A percentile compares a stretch with the other conserved stretches of the same genome.
These are phyloP conservation scores for Hydnum rufescens DNA, from an alignment of 768 basidiomycete species.

Conservation along the genomic window DNA sequence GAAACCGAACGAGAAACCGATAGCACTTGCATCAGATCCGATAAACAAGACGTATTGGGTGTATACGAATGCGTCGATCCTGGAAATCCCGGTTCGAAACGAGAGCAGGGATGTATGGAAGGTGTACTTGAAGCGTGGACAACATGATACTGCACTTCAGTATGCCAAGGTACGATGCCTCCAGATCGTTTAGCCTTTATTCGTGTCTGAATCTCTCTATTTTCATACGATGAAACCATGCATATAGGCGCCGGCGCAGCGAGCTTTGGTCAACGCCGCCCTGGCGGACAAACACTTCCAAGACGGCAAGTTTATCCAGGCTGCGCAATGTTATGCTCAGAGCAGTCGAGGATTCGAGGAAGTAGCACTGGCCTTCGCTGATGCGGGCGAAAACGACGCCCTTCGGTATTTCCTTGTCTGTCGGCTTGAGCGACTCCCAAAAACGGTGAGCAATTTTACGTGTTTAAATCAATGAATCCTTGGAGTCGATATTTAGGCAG, in stretches of 20 bases:
- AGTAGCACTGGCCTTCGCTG: constrained; percentile 75
- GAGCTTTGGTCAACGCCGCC: constrained; percentile 62
- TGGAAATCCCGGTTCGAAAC: constrained; percentile 66
- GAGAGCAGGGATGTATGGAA: constrained; percentile 94
- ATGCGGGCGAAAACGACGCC: constrained; percentile 76
- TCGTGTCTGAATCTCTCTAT: background rate
- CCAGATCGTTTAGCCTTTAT: background rate
- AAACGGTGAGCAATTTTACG: constrained; percentile 33
- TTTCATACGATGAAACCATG: background rate
- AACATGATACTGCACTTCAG: constrained; percentile 57
- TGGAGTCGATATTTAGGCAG: background rate
- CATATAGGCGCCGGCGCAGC: constrained; percentile 60
- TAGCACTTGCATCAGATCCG: constrained; percentile 65
- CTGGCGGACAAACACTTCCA: constrained; percentile 69
- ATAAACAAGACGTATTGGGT: constrained; percentile 87
- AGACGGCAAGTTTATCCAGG: constrained; percentile 67
- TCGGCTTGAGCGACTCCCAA: constrained; percentile 65
- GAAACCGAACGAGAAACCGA: constrained; percentile 56
- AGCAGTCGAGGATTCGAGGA: constrained; percentile 80
- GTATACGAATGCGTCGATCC: constrained; percentile 72
- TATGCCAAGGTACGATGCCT: constrained; percentile 50
- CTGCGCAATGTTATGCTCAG: constrained; percentile 82
- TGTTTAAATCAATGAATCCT: background rate
- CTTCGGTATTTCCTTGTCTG: constrained; percentile 78
- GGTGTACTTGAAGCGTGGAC: constrained; percentile 59